phyloP scores from a whole-genome alignment of 495 filamentous ascomycete genomes.

The Podospora pseudoanserina region DNA sequence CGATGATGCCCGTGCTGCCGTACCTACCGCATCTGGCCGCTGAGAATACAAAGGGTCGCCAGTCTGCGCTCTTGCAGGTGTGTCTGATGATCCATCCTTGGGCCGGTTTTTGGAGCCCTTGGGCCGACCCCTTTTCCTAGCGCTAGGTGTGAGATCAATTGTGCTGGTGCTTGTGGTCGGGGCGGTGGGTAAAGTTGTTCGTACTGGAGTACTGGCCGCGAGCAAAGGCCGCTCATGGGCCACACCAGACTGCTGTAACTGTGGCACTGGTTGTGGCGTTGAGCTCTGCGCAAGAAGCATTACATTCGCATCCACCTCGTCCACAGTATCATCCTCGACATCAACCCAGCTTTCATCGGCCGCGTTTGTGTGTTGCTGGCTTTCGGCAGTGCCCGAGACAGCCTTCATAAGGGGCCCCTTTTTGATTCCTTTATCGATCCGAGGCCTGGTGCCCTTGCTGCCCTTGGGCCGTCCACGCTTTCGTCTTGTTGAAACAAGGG shows the following conservation, averaged over 20 bases:
- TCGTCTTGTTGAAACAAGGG: slow-evolving; percentile 23
- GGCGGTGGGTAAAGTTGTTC: slow-evolving; percentile 21
- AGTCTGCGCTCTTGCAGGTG: slow-evolving; percentile 12
- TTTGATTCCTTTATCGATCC: slow-evolving; percentile 50
- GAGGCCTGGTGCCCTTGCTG: slow-evolving; percentile 47
- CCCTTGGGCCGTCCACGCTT: slow-evolving; percentile 51
- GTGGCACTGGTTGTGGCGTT: slow-evolving; percentile 8
- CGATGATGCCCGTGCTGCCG: neutral
- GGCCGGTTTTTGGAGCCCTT: slow-evolving; percentile 51
- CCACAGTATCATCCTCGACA: slow-evolving; percentile 23
- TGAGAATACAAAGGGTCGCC: slow-evolving; percentile 9
- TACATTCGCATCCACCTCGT: slow-evolving; percentile 27
- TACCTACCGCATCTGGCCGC: neutral
- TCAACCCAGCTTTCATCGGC: slow-evolving; percentile 32
- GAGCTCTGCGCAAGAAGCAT: slow-evolving; percentile 29
- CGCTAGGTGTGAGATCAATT: slow-evolving; percentile 23
- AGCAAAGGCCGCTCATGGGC: neutral
- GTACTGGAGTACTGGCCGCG: neutral
- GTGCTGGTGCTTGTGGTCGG: neutral
- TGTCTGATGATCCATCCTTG: slow-evolving; percentile 26
- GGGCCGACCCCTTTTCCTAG: slow-evolving; percentile 37
- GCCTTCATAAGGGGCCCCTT: slow-evolving; percentile 35
- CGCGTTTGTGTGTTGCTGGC: slow-evolving; percentile 1
- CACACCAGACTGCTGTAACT: neutral
- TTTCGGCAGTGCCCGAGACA: neutral